These are phyloP conservation scores for Breviolum minutum DNA, from an alignment of 73 alveolate genomes.

Conservation along the genomic window DNA sequence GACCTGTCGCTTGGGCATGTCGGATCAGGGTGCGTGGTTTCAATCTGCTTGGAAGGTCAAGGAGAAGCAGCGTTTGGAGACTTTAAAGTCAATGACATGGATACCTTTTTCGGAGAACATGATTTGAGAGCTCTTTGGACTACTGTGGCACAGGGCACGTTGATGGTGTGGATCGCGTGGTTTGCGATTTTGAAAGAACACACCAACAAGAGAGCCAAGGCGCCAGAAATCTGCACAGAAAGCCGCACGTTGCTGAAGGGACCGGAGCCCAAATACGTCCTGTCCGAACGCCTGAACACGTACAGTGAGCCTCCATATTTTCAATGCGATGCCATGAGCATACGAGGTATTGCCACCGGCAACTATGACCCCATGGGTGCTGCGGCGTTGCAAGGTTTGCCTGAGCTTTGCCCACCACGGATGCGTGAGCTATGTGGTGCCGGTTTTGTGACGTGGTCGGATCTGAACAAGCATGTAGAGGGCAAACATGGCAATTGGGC, in stretches of 20 bases:
- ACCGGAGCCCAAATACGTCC: too few species aligned
- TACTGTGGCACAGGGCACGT: background rate
- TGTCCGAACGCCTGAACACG: background rate
- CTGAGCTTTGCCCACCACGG: background rate
- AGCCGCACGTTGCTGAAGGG: too few species aligned
- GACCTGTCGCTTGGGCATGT: too few species aligned
- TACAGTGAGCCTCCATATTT: background rate
- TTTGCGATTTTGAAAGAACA: too few species aligned
- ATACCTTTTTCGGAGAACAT: background rate
- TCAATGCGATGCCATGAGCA: background rate
- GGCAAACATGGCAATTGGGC: too few species aligned
- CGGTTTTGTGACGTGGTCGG: background rate
- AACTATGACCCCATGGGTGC: background rate
- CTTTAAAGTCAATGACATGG: background rate
- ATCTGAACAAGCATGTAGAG: background rate
- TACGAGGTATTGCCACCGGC: background rate
- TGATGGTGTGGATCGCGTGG: background rate
- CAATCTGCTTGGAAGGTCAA: background rate
- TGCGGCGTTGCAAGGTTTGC: background rate
- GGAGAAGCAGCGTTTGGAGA: too few species aligned
- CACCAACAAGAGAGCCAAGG: too few species aligned
- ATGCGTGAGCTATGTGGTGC: background rate
- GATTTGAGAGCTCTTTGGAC: background rate
- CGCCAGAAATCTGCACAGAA: too few species aligned
- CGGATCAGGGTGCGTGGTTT: background rate